Conservation (phyloP, 2,329 filamentous ascomycete genomes). For the Cercospora sp. region DNA sequence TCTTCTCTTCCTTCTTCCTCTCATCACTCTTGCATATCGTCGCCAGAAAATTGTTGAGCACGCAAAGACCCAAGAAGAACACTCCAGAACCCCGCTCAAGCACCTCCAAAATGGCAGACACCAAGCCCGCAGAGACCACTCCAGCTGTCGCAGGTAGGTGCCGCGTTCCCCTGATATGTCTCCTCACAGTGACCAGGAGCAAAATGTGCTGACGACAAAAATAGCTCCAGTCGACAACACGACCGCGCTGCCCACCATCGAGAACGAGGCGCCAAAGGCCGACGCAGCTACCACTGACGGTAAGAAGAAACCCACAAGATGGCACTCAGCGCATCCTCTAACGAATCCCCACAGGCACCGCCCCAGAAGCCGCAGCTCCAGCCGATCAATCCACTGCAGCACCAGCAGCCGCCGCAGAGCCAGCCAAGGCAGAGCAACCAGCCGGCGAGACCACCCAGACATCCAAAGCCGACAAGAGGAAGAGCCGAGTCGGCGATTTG, state of each 20-base stretch:
- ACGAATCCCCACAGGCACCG: not conserved
- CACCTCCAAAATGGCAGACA: conserved; percentile 1
- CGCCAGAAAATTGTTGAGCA: not conserved
- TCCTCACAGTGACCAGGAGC: not conserved
- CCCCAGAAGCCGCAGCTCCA: not conserved
- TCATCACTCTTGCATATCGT: not conserved
- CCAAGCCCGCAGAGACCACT: conserved; percentile 4
- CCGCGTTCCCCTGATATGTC: not conserved
- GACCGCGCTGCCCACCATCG: conserved; percentile 2
- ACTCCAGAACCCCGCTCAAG: no score
- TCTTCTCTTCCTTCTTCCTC: conserved; percentile 1
- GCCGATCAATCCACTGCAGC: not conserved
- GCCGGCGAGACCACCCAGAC: conserved; percentile 6
- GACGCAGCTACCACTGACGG: conserved; percentile 6
- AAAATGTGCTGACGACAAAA: conserved; percentile 1
- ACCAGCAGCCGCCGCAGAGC: conserved; percentile 8
- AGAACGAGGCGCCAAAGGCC: conserved; percentile 1
- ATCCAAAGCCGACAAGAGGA: conserved; percentile 14
- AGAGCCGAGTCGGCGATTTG: conserved; percentile 12
- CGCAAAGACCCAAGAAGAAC: not conserved
- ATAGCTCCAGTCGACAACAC: not conserved
- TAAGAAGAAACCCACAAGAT: conserved; percentile 1
- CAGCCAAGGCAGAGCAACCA: conserved; percentile 1
- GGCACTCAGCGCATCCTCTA: not conserved
- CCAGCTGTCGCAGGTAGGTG: conserved; percentile 1